Evolutionary conservation across 1,284 basidiomycete species (phyloP), one percentile per base, ranked within the genome.

Genomic region (Naganishia albida): DNA sequence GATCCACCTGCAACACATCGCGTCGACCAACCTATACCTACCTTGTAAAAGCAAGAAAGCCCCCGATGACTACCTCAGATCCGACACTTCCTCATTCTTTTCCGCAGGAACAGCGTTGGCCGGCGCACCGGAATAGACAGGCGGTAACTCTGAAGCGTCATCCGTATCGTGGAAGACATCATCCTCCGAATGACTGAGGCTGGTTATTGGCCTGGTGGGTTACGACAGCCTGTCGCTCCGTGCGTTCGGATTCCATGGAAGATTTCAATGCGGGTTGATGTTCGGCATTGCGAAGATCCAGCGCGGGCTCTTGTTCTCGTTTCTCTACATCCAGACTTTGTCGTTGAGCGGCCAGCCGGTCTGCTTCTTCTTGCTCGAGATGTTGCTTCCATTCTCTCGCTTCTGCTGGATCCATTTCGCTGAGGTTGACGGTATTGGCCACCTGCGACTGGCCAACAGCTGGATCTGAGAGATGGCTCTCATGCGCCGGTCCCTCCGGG

Each of bases 111-210:
- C 49, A 18, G 28, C 7, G 15, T 42, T 46, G 26, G 55, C 44
- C n/a, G 44, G 20, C 26, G 13, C 25, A 34, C 18, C 55, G n/a
- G 55, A 26, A 57, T 20, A 46, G 15, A 46, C 25, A 12, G 26
- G 20, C 43, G 43, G 43, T 28, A 46, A 16, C 26, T 57, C 55
- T 1, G 28, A 28, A 13, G 28, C 43, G 43, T 28, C n/a, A 28
- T 13, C 55, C 20, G 43, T 43, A 23, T 57, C 55, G 43, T 57
- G 55, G 43, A 57, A 57, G n/a, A 57, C 30, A 20, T 57, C 54
- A 7, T 42, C 43, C 43, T 48, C 53, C 8, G 23, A 8, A 16
- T 43, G 20, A 12, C 55, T 57, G 55, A 57, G 55, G 30, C 55
- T 30, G 26, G 55, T 46, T 10, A 43, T 4, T 18, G 43, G 55